Conservation (phyloP, 2,329 filamentous ascomycete genomes). For the Orbilia quercus region DNA sequence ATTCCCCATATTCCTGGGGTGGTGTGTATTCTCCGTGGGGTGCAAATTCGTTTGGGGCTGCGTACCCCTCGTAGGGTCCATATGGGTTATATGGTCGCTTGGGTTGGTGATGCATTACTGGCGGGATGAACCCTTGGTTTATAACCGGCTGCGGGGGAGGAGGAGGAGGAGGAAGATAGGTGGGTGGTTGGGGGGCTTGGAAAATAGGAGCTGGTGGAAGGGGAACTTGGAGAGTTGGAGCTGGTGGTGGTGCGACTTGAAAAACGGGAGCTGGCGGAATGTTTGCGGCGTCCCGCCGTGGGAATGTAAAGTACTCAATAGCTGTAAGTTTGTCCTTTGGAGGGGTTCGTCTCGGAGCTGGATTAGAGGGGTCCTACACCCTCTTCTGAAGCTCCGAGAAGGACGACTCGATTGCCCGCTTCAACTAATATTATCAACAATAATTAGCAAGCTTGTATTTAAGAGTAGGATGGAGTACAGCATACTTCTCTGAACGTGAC, state of each 20-base stretch:
- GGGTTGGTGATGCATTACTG: neutral
- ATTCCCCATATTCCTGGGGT: too few relatives aligned
- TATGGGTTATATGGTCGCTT: neutral
- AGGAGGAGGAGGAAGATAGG: neutral
- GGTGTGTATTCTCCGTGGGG: too few relatives aligned
- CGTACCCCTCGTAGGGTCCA: too few relatives aligned
- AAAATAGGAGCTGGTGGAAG: neutral
- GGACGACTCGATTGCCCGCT: slow-evolving; percentile 57
- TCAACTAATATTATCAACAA: slow-evolving; percentile 39
- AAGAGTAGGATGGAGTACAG: neutral
- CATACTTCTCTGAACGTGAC: slow-evolving; percentile 90
- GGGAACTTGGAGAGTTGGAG: neutral
- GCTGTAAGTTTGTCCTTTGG: slow-evolving; percentile 2
- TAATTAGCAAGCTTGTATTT: slow-evolving; percentile 1
- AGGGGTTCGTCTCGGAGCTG: slow-evolving; percentile 22
- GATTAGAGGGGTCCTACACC: slow-evolving; percentile 51
- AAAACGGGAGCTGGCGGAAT: neutral
- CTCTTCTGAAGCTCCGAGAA: slow-evolving; percentile 57
- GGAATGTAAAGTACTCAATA: slow-evolving; percentile 1
- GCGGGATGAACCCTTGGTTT: neutral
- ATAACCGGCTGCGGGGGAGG: neutral
- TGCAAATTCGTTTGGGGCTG: too few relatives aligned
- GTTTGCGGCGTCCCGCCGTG: neutral
- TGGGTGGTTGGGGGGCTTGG: slow-evolving; percentile 5
- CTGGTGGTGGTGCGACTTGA: slow-evolving; percentile 8